phyloP scores from a whole-genome alignment of 2,329 filamentous ascomycete genomes.

The Clarireedia hainanense region DNA sequence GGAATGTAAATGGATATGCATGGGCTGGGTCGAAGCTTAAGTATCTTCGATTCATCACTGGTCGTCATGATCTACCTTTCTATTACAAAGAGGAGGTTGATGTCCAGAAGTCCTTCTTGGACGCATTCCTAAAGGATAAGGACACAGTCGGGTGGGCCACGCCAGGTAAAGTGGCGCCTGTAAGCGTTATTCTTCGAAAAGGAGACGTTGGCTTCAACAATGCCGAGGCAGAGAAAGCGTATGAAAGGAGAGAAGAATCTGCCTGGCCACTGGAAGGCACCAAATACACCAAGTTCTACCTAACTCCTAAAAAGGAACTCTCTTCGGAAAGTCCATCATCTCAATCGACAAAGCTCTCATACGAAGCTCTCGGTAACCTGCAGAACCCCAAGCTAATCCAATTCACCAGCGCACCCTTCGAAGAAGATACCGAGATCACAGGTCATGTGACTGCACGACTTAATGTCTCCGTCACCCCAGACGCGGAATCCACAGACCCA shows the following conservation, averaged over 20 bases:
- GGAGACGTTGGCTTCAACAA: slow-evolving; percentile 62
- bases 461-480: slow-evolving; percentile 49
- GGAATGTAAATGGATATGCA: slow-evolving; percentile 58
- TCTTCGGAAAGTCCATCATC: slow-evolving; percentile 17
- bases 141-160: slow-evolving; percentile 54
- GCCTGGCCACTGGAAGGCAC: slow-evolving; percentile 64
- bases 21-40: slow-evolving; percentile 59
- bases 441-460: slow-evolving; percentile 59
- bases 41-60: slow-evolving; percentile 61
- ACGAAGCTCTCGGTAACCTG: slow-evolving; percentile 44
- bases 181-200: slow-evolving; percentile 54
- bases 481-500: slow-evolving; percentile 31
- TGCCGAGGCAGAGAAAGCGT: slow-evolving; percentile 49
- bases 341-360: slow-evolving; percentile 21
- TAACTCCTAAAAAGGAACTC: slow-evolving; percentile 27
- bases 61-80: slow-evolving; percentile 64
- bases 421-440: slow-evolving; percentile 60
- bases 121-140: slow-evolving; percentile 62
- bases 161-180: slow-evolving; percentile 49
- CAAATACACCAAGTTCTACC: slow-evolving; percentile 52
- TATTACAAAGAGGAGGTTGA: slow-evolving; percentile 64
- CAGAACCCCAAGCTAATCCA: slow-evolving; percentile 45
- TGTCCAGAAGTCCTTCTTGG: slow-evolving; percentile 58
- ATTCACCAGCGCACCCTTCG: slow-evolving; percentile 51
- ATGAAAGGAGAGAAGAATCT: slow-evolving; percentile 45